Evolutionary conservation across 2,329 filamentous ascomycete genomes (phyloP).

Genomic region (Penicillium verrucosum): DNA sequence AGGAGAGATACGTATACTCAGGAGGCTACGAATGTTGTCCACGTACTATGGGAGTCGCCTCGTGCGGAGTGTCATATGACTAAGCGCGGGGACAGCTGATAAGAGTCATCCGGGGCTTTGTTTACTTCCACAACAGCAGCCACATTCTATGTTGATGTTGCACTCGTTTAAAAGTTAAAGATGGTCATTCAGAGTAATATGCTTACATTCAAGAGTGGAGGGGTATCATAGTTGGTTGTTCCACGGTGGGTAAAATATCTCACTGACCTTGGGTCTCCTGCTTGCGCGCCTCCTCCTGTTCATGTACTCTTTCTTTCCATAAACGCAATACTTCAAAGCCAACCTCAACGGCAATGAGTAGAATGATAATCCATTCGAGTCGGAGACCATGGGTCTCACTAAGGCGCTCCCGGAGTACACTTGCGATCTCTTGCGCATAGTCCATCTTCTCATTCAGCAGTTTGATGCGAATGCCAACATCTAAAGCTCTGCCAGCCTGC

Average conservation of each 20-base stretch:
- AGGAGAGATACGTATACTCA: not conserved
- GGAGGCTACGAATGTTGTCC: not conserved
- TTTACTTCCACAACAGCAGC: not conserved
- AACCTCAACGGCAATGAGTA: constrained; percentile 89
- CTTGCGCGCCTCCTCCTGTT: constrained; percentile 29
- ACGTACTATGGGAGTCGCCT: not conserved
- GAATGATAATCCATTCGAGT: constrained; percentile 93
- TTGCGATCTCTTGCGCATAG: constrained; percentile 93
- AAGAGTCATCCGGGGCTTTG: not conserved
- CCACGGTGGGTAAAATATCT: not conserved
- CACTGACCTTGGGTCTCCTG: not conserved
- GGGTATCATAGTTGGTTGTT: constrained; percentile 16
- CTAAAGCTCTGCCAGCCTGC: constrained; percentile 82
- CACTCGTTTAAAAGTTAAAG: not conserved
- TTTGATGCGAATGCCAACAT: constrained; percentile 87
- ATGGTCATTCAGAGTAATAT: not conserved
- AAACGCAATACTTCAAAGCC: constrained; percentile 76
- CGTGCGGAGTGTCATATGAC: constrained; percentile 4
- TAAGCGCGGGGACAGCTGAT: constrained; percentile 7
- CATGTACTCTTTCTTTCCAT: constrained; percentile 58
- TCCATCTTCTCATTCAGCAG: constrained; percentile 96
- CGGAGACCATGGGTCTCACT: constrained; percentile 86
- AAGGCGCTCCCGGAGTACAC: constrained; percentile 78
- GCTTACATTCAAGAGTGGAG: constrained; percentile 9
- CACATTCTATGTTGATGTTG: too few relatives aligned